Base-by-base conservation (phyloP, 2,329 filamentous ascomycete genomes). In the Myotisia sp. region DNA sequence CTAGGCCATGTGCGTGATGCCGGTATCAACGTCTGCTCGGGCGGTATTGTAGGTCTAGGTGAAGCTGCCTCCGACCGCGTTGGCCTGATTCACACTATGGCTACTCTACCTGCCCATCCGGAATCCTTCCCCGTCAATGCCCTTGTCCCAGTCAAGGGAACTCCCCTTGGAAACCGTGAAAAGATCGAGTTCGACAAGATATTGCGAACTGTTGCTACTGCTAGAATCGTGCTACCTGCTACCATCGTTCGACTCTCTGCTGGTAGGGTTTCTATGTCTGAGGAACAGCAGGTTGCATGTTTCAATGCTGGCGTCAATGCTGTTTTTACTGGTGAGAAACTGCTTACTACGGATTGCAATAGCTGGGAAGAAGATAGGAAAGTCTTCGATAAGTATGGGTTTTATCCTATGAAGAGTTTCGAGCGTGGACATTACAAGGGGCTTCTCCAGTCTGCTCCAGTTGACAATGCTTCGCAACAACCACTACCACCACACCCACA, bases 321-420 rank as follows among this genome's bases (percentile, higher is more conserved):
- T n/a, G 79, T 93, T 21, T 93, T 93, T 53, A 93, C 85, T 0
- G 85, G 85, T 6, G 85, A 93, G 63, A 92, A 87, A 68, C 92
- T 93, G 85, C 56, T 92, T 59, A 93, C 85, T 3, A 93, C 85
- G 0, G 81, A 85, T 37, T 92, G 83, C 53, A 86, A 83, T 46
- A 82, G 83, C 19, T 93, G 82, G 81, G 83, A 90, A 42, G 81
- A 92, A 58, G 85, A 93, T 50, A 76, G 72, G 42, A 74, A 64
- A 26, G 82, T 92, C 74, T 92, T 93, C 60, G 71, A 76, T 2
- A 70, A 74, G 33, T 92, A 83, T 79, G 85, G 85, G 0, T 61
- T 90, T 38, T 67, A 72, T 49, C 80, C 84, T 1, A 92, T 93
- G 83, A 59, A 64, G 43, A 62, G 55, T 40, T 71, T 72, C 50